phyloP scores from a whole-genome alignment of 345 rosid genomes.

The Kernera saxatilis region DNA sequence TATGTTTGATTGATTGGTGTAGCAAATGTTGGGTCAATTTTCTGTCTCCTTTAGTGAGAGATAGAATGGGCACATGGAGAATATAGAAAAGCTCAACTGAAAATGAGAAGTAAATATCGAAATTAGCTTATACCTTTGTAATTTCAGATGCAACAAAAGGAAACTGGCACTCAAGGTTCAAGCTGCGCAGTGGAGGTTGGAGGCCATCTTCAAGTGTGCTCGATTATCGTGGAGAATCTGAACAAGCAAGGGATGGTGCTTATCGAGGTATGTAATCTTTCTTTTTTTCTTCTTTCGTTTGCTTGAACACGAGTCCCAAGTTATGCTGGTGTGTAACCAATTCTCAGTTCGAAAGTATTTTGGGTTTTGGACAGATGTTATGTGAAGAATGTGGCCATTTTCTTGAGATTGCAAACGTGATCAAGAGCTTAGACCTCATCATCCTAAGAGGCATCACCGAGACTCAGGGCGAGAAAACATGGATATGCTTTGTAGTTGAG shows the following conservation, averaged over 20 bases:
- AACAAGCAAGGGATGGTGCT: conserved; percentile 80
- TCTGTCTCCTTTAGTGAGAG: not conserved
- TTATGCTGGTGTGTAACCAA: not conserved
- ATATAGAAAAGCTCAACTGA: not conserved
- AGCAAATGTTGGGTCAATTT: not conserved
- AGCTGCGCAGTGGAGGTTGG: conserved; percentile 87
- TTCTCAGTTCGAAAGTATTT: not conserved
- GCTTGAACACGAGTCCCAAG: not conserved
- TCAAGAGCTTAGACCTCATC: conserved; percentile 73
- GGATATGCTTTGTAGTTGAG: conserved; percentile 94
- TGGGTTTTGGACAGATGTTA: conserved; percentile 59
- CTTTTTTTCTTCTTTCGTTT: not conserved
- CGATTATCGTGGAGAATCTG: conserved; percentile 87
- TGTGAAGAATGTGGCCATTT: conserved; percentile 89
- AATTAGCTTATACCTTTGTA: conserved; percentile 2
- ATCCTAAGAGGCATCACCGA: conserved; percentile 85
- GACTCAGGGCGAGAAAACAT: conserved; percentile 67
- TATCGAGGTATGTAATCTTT: conserved; percentile 55
- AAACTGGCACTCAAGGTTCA: conserved; percentile 37
- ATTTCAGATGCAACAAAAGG: conserved; percentile 62
- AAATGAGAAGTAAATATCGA: not conserved
- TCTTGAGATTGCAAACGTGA: conserved; percentile 92
- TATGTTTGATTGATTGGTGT: not conserved
- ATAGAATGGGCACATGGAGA: not conserved
- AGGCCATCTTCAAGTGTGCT: conserved; percentile 82